These are phyloP conservation scores for Curvularia sp. DNA, from an alignment of 2,329 filamentous ascomycete species.

Conservation along the genomic window DNA sequence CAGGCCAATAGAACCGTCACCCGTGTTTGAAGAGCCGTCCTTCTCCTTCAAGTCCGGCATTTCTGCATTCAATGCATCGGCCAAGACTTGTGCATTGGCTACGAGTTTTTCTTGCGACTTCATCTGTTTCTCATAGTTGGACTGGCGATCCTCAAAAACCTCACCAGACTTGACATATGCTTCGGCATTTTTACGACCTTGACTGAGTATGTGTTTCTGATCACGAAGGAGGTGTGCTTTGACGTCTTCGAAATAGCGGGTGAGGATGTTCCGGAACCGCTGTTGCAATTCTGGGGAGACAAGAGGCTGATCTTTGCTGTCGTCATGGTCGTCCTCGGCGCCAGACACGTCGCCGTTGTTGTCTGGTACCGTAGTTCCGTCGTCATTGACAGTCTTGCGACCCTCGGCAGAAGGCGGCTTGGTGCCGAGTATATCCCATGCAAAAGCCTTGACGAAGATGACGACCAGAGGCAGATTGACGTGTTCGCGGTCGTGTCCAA, in stretches of 20 bases:
- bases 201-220: constrained; percentile 84
- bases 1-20: constrained; percentile 83
- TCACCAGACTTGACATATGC: constrained; percentile 98
- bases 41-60: constrained; percentile 94
- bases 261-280: constrained; percentile 84
- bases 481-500: constrained; percentile 93
- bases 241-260: constrained; percentile 90
- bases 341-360: constrained; percentile 60
- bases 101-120: constrained; percentile 92
- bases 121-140: constrained; percentile 91
- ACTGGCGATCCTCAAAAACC: constrained; percentile 95
- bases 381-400: constrained; percentile 83
- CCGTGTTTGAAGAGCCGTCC: constrained; percentile 69
- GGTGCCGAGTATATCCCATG: constrained; percentile 91
- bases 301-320: constrained; percentile 73
- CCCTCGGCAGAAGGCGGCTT: constrained; percentile 74
- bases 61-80: constrained; percentile 84
- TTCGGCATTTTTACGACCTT: constrained; percentile 94
- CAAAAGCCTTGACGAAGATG: constrained; percentile 93
- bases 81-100: constrained; percentile 87
- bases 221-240: constrained; percentile 88
- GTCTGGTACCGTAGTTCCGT: constrained; percentile 70
- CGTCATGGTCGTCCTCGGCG: constrained; percentile 60
- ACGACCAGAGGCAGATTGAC: constrained; percentile 89
- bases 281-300: constrained; percentile 78